Base-by-base conservation (phyloP, 768 basidiomycete species). In the Punctularia strigosozonata region DNA sequence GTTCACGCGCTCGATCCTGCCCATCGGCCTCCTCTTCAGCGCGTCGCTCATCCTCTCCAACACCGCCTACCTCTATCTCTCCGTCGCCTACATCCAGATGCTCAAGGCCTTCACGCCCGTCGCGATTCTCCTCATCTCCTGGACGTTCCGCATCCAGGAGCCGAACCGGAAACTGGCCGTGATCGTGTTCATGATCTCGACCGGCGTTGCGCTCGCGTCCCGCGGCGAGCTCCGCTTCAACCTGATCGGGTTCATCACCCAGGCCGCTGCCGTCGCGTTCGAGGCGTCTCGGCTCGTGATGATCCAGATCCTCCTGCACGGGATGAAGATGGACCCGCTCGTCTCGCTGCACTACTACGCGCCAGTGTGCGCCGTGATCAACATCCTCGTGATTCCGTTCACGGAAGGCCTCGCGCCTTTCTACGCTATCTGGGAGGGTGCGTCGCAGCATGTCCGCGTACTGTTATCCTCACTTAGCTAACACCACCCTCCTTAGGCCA, bases 261-360 rank as follows among this genome's bases (percentile, higher is more conserved):
- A 98, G 58, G 78, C 81, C 4, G 74, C 81, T 30, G 91, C 91
- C 10, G 89, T 98, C 44, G 71, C 59, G 78, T 97, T 97, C 54
- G 94, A 99, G 61, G 83, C 89, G 1, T 83, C 85, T 15, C 83
- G 94, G 28, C 73, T 98, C 10, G 90, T 98, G 18, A 90, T 95
- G 77, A 97, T 98, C 44, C 86, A 98, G 57, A 76, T 92, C 38
- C 76, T 98, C 28, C 68, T 98, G 0, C 89, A 95, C 53, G 91
- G 91, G 25, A 64, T 95, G 52, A 95, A 95, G 64, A 97, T 98
- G 92, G 90, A 95, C 53, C 94, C 94, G 0, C 73, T 97, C 5
- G 86, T 90, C 17, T 95, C 91, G 5, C 61, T 98, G 37, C 87
- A 98, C 65, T 97, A 94, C 65, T 95, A 91, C 54, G 91, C 92